A percentile compares a stretch with the other conserved stretches of the same genome.
phyloP scores from a whole-genome alignment of 2,329 filamentous ascomycete genomes.

The Ophiosphaerella herpotricha region DNA sequence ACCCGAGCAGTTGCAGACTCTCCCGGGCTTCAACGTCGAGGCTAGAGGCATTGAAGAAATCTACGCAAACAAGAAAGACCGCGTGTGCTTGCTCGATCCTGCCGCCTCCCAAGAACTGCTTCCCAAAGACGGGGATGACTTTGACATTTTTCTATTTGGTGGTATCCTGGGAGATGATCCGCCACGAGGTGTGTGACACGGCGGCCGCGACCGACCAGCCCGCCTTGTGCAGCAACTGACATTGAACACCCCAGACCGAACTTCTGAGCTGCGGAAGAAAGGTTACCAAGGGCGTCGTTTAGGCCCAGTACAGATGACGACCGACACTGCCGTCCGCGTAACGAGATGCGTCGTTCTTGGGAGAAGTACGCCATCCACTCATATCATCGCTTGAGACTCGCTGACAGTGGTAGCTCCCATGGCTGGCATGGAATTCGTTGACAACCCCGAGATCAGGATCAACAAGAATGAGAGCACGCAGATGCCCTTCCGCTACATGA shows the following conservation, averaged over 20 bases:
- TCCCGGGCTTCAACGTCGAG: slow-evolving; percentile 71
- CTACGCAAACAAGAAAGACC: slow-evolving; percentile 71
- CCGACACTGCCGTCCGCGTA: slow-evolving; percentile 92
- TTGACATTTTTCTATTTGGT: slow-evolving; percentile 93
- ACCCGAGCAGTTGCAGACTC: slow-evolving; percentile 61
- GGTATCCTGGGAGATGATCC: slow-evolving; percentile 98
- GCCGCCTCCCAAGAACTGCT: slow-evolving; percentile 78
- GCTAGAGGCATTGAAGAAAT: slow-evolving; percentile 80
- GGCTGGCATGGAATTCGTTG: slow-evolving; percentile 70
- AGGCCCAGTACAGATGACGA: slow-evolving; percentile 96
- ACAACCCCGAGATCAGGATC: slow-evolving; percentile 87
- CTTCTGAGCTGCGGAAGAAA: slow-evolving; percentile 92
- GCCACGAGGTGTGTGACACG: slow-evolving; percentile 71
- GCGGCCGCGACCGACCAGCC: neutral
- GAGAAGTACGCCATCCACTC: slow-evolving; percentile 64
- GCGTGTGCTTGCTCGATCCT: slow-evolving; percentile 89
- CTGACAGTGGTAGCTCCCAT: slow-evolving; percentile 15
- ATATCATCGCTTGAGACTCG: neutral
- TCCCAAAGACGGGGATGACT: slow-evolving; percentile 79
- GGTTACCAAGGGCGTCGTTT: slow-evolving; percentile 86
- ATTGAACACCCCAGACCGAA: slow-evolving; percentile 68
- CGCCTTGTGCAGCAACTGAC: neutral
- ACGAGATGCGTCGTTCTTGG: slow-evolving; percentile 87
- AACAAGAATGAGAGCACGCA: slow-evolving; percentile 91
- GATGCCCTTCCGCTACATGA: slow-evolving; percentile 98